Conservation (phyloP, 768 basidiomycete species). For the Paxillus involutus region DNA sequence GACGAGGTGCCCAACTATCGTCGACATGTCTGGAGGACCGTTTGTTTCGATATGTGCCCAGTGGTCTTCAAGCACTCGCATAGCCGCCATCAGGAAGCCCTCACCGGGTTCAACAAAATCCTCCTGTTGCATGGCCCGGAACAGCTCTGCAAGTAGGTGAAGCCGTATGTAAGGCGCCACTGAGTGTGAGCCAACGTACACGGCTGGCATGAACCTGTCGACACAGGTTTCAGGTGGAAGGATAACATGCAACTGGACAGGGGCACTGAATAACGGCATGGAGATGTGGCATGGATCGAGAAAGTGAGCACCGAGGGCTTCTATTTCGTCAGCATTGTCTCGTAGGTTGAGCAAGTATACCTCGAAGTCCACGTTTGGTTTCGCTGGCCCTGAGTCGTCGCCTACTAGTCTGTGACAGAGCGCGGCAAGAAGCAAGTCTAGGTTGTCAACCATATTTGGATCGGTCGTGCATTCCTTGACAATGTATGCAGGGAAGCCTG, state of each 20-base stretch:
- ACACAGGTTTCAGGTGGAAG: conserved; percentile 39
- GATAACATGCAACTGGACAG: conserved; percentile 66
- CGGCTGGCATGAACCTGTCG: conserved; percentile 55
- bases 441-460: conserved; percentile 40
- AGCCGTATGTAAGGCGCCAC: conserved; percentile 81
- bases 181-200: conserved; percentile 71
- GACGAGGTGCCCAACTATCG: conserved; percentile 47
- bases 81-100: conserved; percentile 68
- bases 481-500: conserved; percentile 74
- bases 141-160: conserved; percentile 68
- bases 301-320: conserved; percentile 56
- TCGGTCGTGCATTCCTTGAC: conserved; percentile 57
- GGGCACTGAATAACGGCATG: conserved; percentile 66
- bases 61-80: conserved; percentile 68
- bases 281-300: conserved; percentile 46
- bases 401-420: conserved; percentile 59
- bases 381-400: conserved; percentile 32
- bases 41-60: conserved; percentile 66
- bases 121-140: conserved; percentile 52
- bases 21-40: conserved; percentile 75
- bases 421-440: conserved; percentile 53
- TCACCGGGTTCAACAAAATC: conserved; percentile 65
- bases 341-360: conserved; percentile 12
- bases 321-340: conserved; percentile 40
- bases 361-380: conserved; percentile 30